Evolutionary conservation across 495 filamentous ascomycete genomes (phyloP), one percentile per base, ranked within the genome.

Genomic region (Aspergillus ostianus): DNA sequence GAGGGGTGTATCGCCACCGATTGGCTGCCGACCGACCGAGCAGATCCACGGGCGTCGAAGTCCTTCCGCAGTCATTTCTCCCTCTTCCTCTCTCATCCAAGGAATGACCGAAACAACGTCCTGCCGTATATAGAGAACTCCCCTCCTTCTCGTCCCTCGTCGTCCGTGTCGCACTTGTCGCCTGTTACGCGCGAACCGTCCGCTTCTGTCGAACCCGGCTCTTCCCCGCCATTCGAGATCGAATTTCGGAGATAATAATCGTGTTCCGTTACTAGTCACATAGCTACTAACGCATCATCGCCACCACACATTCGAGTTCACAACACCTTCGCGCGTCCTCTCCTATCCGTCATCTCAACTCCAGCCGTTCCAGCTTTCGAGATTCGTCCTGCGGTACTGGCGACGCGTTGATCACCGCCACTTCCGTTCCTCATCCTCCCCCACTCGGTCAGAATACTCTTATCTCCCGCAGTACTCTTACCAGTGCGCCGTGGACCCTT

Each of bases 401-500:
- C 58, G 56, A 67, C 64, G 53, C 55, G 65, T 59, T 50, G 45
- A 56, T 51, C 21, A 50, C 41, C 49, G 54, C 64, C 68, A 56
- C 61, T 50, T 20, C 54, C 20, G 54, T 44, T 53, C 49, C 48
- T 51, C 52, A 26, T 27, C 23, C 21, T 36, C 54, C 44, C 56
- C 47, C 30, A n/a, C 20, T 55, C 55, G 23, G 63, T 58, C 67
- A 69, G 71, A 72, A 73, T 68, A 64, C 67, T 77, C 74, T 76
- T 73, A 55, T 75, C 74, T 67, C 70, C 73, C 63, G 48, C 61
- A 56, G 63, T 77, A 80, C 71, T 75, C 86, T 84, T 88, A 87
- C 90, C 91, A 89, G 92, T 66, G 92, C 66, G 91, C 91, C 87
- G 90, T 91, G 84, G 77, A 83, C 88, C 88, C 62, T 61, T 59